Conservation (phyloP, 2,329 filamentous ascomycete genomes). For the Penicillium sp. region DNA sequence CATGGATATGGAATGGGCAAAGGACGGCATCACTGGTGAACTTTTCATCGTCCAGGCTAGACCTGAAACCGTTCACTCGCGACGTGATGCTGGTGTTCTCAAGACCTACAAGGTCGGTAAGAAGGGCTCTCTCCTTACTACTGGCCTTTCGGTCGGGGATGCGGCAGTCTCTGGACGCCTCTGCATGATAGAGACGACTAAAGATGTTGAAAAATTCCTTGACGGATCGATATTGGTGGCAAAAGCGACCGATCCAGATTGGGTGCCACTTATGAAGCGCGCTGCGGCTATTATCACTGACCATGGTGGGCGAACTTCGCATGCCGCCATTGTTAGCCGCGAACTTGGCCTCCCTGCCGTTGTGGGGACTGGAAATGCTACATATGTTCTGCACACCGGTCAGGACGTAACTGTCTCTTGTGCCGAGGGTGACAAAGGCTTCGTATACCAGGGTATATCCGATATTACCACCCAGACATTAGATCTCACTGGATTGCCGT, state of each 20-base stretch:
- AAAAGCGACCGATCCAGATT: slow-evolving; percentile 38
- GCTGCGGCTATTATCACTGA: slow-evolving; percentile 40
- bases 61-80: slow-evolving; percentile 40
- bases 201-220: slow-evolving; percentile 34
- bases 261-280: slow-evolving; percentile 42
- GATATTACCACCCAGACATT: slow-evolving; percentile 34
- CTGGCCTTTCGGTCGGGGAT: slow-evolving; percentile 34
- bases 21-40: slow-evolving; percentile 25
- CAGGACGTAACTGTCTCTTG: slow-evolving; percentile 42
- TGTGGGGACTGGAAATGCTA: slow-evolving; percentile 38
- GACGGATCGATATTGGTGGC: slow-evolving; percentile 38
- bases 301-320: slow-evolving; percentile 32
- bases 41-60: slow-evolving; percentile 40
- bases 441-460: slow-evolving; percentile 38
- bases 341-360: slow-evolving; percentile 41
- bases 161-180: slow-evolving; percentile 34
- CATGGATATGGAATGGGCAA: slow-evolving; percentile 45
- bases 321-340: slow-evolving; percentile 44
- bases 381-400: slow-evolving; percentile 37
- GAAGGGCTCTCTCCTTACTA: slow-evolving; percentile 29
- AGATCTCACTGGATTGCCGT: slow-evolving; percentile 25
- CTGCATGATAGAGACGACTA: slow-evolving; percentile 32
- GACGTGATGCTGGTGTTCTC: slow-evolving; percentile 27
- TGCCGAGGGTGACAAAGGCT: slow-evolving; percentile 38
- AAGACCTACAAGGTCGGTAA: slow-evolving; percentile 34